Conservation (phyloP, 2,329 filamentous ascomycete species). For the Talaromyces atroroseus region DNA sequence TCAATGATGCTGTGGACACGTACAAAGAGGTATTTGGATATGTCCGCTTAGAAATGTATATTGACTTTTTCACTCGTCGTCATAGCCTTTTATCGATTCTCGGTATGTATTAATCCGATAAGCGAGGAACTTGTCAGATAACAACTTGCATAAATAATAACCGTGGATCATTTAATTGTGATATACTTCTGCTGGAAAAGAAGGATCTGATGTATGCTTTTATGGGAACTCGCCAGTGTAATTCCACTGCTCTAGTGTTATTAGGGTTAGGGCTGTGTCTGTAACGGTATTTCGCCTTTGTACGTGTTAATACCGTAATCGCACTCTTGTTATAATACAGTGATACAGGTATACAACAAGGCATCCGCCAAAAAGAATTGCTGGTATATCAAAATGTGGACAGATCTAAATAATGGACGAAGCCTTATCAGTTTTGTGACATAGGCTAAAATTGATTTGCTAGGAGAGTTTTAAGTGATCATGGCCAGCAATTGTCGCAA, state of each 20-base stretch:
- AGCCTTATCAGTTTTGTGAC: too few relatives aligned
- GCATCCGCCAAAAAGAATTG: too few relatives aligned
- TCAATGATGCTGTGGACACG: too few relatives aligned
- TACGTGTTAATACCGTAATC: background rate
- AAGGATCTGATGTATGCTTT: background rate
- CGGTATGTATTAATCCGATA: constrained; percentile 1
- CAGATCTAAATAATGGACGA: too few relatives aligned
- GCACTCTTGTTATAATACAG: background rate
- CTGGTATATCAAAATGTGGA: too few relatives aligned
- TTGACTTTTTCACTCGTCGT: background rate
- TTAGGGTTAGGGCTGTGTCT: background rate
- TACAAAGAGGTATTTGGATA: too few relatives aligned
- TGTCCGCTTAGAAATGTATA: background rate
- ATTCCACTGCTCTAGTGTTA: background rate
- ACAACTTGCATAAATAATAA: background rate
- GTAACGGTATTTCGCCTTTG: background rate
- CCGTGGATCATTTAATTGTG: background rate
- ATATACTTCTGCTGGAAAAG: too few relatives aligned
- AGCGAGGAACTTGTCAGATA: background rate
- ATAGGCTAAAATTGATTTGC: too few relatives aligned
- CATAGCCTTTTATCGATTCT: background rate
- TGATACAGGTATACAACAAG: too few relatives aligned
- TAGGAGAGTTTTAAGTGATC: too few relatives aligned
- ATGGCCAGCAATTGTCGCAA: too few relatives aligned
- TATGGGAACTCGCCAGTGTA: background rate